Percentiles rank a stretch among this genome's conserved stretches.
Evolutionary conservation across 2,329 filamentous ascomycete genomes (phyloP).

Genomic region (Arachnopeziza araneosa): DNA sequence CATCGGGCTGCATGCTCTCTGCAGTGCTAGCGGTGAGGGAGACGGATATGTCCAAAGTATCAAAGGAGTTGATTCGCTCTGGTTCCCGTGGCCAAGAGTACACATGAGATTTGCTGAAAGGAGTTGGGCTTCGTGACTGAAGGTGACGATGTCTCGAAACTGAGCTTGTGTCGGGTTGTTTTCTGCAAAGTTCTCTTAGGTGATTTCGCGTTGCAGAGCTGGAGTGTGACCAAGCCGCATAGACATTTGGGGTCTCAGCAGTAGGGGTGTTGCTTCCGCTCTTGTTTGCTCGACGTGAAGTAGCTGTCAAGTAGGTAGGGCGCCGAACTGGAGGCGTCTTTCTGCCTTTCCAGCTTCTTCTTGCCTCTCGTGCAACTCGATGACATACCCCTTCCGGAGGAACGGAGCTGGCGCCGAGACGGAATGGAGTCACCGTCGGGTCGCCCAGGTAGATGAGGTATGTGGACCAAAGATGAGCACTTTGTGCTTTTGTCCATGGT

Average conservation of each 20-base stretch:
- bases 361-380: conserved; percentile 60
- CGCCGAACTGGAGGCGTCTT: conserved; percentile 31
- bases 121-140: conserved; percentile 49
- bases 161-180: conserved; percentile 43
- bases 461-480: conserved; percentile 59
- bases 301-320: neutral
- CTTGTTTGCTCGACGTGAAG: conserved; percentile 27
- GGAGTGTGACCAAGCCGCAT: conserved; percentile 59
- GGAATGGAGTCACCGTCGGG: conserved; percentile 61
- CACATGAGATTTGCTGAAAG: conserved; percentile 46
- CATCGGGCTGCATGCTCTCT: conserved; percentile 58
- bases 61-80: conserved; percentile 44
- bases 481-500: conserved; percentile 61
- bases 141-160: conserved; percentile 39
- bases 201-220: conserved; percentile 57
- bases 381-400: conserved; percentile 60
- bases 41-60: conserved; percentile 55
- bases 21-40: conserved; percentile 59
- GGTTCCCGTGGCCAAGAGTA: conserved; percentile 40
- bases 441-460: conserved; percentile 62
- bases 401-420: conserved; percentile 56
- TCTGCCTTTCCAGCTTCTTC: conserved; percentile 60
- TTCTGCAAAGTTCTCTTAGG: conserved; percentile 56
- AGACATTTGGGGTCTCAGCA: conserved; percentile 40
- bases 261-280: conserved; percentile 54